phyloP scores from a whole-genome alignment of 176 grass and related monocot species.

The Saccharum spontaneum region DNA sequence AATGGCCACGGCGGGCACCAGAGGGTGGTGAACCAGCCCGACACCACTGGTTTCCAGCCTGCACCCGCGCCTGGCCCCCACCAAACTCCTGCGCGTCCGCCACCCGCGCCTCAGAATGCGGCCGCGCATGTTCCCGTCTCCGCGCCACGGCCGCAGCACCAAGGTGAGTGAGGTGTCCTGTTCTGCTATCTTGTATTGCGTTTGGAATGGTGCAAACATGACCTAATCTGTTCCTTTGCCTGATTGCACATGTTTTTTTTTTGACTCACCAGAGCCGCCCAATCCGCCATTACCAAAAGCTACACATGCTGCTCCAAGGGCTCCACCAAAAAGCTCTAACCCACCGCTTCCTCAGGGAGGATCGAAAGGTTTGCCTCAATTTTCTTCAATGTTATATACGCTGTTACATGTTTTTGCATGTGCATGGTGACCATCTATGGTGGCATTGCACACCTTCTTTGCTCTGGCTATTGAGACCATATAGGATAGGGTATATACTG shows the following conservation, averaged over 20 bases:
- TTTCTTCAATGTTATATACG: background rate
- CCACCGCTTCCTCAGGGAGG: conserved; percentile 41
- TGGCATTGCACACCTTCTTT: background rate
- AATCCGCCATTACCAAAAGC: conserved; percentile 48
- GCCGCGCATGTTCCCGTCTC: conserved; percentile 19
- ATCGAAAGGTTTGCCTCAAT: conserved; percentile 30
- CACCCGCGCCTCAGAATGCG: conserved; percentile 49
- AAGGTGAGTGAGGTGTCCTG: conserved; percentile 4
- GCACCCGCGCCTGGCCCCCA: conserved; percentile 39
- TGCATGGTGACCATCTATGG: background rate
- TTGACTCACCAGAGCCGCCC: conserved; percentile 18
- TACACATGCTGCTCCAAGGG: conserved; percentile 48
- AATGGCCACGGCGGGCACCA: conserved; percentile 64
- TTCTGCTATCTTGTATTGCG: background rate
- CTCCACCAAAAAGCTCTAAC: conserved; percentile 42
- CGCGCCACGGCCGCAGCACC: conserved; percentile 36
- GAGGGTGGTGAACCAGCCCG: conserved; percentile 56
- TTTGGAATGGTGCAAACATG: background rate
- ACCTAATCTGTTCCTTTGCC: background rate
- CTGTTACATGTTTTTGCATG: background rate
- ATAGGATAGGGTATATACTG: background rate
- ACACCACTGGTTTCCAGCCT: conserved; percentile 57
- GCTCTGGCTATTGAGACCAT: background rate
- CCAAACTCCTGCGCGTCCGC: conserved; percentile 43
- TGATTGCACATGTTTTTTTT: conserved; percentile 7